These are phyloP conservation scores for Phoma sp. DNA, from an alignment of 2,329 filamentous ascomycete genomes.

Conservation along the genomic window DNA sequence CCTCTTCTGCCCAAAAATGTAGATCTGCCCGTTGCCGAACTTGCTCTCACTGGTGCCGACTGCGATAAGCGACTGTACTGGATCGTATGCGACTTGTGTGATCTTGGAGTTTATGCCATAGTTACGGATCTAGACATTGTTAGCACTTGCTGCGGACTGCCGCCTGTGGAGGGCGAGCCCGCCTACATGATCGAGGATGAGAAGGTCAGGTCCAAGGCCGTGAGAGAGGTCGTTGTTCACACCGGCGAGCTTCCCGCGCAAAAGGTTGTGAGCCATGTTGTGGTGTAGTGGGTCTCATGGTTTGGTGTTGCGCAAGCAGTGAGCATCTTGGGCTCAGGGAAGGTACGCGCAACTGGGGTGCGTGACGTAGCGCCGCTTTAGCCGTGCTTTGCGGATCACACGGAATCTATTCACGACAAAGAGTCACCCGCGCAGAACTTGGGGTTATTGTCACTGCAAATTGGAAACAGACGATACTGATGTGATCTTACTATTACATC, in stretches of 20 bases:
- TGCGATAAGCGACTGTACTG: slow-evolving; percentile 89
- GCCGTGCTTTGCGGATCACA: slow-evolving; percentile 22
- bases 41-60: slow-evolving; percentile 88
- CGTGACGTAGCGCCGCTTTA: slow-evolving; percentile 18
- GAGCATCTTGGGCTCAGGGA: slow-evolving; percentile 20
- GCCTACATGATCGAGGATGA: slow-evolving; percentile 79
- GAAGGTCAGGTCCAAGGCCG: slow-evolving; percentile 77
- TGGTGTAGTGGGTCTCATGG: slow-evolving; percentile 36
- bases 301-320: slow-evolving; percentile 25
- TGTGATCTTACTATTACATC: slow-evolving; percentile 8
- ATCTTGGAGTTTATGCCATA: slow-evolving; percentile 67
- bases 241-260: slow-evolving; percentile 91
- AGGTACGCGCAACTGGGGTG: slow-evolving; percentile 3
- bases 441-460: not conserved
- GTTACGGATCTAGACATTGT: slow-evolving; percentile 40
- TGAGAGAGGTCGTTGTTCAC: slow-evolving; percentile 90
- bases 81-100: slow-evolving; percentile 87
- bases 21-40: slow-evolving; percentile 86
- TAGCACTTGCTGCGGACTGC: slow-evolving; percentile 20
- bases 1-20: slow-evolving; percentile 82
- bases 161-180: slow-evolving; percentile 27
- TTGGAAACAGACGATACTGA: not conserved
- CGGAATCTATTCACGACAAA: slow-evolving; percentile 7
- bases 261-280: slow-evolving; percentile 81
- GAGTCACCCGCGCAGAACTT: not conserved